These are phyloP conservation scores for Alternaria brassicae DNA, from an alignment of 2,329 filamentous ascomycete genomes.

Conservation along the genomic window DNA sequence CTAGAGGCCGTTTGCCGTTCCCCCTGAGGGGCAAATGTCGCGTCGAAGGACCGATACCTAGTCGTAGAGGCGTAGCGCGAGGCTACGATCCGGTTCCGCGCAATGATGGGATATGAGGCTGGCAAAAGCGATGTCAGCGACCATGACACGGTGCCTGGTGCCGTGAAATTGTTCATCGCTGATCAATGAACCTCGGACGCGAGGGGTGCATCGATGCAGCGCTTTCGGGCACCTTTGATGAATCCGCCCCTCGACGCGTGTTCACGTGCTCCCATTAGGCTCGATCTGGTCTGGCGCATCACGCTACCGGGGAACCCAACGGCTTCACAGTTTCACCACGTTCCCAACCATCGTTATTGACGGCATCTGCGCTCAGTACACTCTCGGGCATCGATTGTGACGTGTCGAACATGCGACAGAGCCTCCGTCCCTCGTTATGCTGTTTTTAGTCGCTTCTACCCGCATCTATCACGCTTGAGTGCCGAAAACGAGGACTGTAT, in stretches of 20 bases:
- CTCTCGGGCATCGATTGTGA: background rate
- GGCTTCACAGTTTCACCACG: slow-evolving; percentile 12
- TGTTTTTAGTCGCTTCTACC: background rate
- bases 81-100: slow-evolving; percentile 30
- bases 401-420: background rate
- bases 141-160: slow-evolving; percentile 18
- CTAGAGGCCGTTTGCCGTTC: slow-evolving; percentile 31
- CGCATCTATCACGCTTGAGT: background rate
- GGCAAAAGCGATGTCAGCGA: slow-evolving; percentile 7
- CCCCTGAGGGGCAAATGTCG: slow-evolving; percentile 36
- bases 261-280: slow-evolving; percentile 16
- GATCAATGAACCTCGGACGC: slow-evolving; percentile 17
- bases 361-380: background rate
- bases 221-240: slow-evolving; percentile 12
- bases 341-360: background rate
- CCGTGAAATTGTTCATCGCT: slow-evolving; percentile 20
- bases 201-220: slow-evolving; percentile 10
- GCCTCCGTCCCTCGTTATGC: background rate
- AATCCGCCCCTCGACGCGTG: slow-evolving; percentile 16
- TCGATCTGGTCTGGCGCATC: slow-evolving; percentile 1
- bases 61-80: slow-evolving; percentile 7
- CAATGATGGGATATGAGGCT: slow-evolving; percentile 15
- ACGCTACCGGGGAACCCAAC: slow-evolving; percentile 12
- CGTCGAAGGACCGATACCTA: slow-evolving; percentile 27
- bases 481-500: background rate